Evolutionary conservation across 208 protist genomes (phyloP).

Genomic region (Blastocrithidia nonstop): DNA sequence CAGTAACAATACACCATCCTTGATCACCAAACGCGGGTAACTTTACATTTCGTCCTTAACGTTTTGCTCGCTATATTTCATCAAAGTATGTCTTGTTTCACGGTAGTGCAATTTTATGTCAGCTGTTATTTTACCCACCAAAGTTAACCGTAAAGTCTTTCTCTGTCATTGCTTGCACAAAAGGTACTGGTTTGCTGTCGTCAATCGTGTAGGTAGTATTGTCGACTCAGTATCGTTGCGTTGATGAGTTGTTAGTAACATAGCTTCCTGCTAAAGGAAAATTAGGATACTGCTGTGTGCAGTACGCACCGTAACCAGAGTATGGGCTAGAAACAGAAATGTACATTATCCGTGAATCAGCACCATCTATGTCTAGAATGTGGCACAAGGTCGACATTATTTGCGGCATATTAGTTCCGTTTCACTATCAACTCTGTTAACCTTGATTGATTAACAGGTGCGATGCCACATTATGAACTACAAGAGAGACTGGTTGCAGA

Average conservation of each 20-base stretch:
- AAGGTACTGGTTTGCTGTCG: conserved; percentile 8
- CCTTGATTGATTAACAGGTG: conserved; percentile 7
- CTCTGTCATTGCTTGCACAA: conserved; percentile 19
- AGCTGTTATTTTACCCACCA: conserved; percentile 16
- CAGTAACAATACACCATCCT: conserved; percentile 9
- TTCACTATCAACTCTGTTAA: conserved; percentile 12
- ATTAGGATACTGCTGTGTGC: conserved; percentile 23
- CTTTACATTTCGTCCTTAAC: neutral
- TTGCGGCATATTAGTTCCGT: conserved; percentile 15
- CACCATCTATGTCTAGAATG: neutral
- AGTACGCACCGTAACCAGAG: conserved; percentile 45
- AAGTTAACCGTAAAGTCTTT: conserved; percentile 24
- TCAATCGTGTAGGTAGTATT: conserved; percentile 5
- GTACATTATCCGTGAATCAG: conserved; percentile 3
- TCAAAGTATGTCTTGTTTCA: conserved; percentile 8
- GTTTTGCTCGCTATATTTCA: too few relatives aligned
- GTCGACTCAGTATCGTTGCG: conserved; percentile 23
- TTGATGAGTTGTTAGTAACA: conserved; percentile 10
- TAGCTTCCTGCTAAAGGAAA: conserved; percentile 15
- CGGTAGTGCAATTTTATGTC: conserved; percentile 17
- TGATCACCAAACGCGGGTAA: neutral
- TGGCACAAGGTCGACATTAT: conserved; percentile 35
- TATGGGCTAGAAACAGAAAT: conserved; percentile 28
- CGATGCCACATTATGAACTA: conserved; percentile 9
- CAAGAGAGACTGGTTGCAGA: conserved; percentile 12